Evolutionary conservation across 2,329 filamentous ascomycete species (phyloP).

Genomic region (Rhynchosporium agropyri): DNA sequence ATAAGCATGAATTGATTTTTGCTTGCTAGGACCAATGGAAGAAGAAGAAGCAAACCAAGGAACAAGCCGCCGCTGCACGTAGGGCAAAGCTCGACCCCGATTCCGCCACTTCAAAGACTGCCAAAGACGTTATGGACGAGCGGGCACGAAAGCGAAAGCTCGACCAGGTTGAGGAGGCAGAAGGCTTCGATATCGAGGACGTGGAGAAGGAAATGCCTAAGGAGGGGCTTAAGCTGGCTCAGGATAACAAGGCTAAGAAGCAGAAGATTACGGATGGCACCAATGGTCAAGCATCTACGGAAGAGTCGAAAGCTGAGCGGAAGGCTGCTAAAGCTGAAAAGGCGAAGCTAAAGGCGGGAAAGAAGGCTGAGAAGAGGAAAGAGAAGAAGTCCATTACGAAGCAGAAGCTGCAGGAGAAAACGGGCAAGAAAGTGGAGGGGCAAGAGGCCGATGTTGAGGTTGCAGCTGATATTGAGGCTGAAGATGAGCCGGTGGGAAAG

Average conservation of each 20-base stretch:
- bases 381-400: constrained; percentile 47
- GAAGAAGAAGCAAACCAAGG: constrained; percentile 93
- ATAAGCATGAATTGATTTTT: constrained; percentile 27
- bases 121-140: constrained; percentile 92
- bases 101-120: constrained; percentile 72
- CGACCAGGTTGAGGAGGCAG: constrained; percentile 65
- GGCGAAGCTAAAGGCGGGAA: constrained; percentile 41
- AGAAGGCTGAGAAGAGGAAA: constrained; percentile 50
- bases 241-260: constrained; percentile 51
- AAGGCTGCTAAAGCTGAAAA: constrained; percentile 24
- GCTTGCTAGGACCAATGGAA: constrained; percentile 81
- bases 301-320: constrained; percentile 43
- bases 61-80: constrained; percentile 79
- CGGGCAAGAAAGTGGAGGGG: constrained; percentile 4
- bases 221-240: constrained; percentile 60
- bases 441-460: constrained; percentile 3
- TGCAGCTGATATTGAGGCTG: constrained; percentile 5
- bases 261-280: constrained; percentile 51
- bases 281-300: constrained; percentile 14
- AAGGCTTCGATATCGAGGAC: constrained; percentile 53
- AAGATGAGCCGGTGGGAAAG: constrained; percentile 31
- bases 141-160: constrained; percentile 80
- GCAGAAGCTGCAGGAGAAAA: constrained; percentile 26
- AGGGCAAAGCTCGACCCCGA: constrained; percentile 90
- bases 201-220: constrained; percentile 63